Evolutionary conservation across 106 monocot genomes (phyloP), one percentile per base, ranked within the genome.

Genomic region (Cymbidium sinense): DNA sequence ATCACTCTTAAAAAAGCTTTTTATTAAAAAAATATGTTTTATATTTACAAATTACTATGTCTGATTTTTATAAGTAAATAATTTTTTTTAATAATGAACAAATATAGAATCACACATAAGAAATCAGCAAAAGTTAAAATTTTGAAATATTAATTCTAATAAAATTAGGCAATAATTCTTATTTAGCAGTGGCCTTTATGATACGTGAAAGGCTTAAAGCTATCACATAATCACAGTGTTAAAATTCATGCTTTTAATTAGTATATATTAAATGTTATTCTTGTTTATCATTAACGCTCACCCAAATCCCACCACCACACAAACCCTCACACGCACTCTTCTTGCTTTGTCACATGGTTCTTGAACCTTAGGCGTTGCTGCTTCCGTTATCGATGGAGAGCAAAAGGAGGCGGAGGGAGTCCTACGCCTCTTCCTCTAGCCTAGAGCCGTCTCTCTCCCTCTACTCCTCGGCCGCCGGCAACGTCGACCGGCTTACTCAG

Each of bases 401-500:
- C 44, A 74, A 44, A 20, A 74, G 44, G 25, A 71, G 71, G 67
- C 71, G 71, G 10, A 27, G 44, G 44, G 74, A 74, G 27, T 47
- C 28, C 80, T 7, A 73, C 54, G 23, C 61, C 74, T 80, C 74
- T 35, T 47, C 75, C 43, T 81, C 75, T 29, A 10, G 12, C 75
- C 6, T 23, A 20, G 18, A 19, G 30, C 34, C 73, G 12, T 34
- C 76, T 21, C 34, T 54, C 15, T 36, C 80, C 18, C 73, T 35
- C 41, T 28, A 34, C 43, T 28, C n/a, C 43, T 73, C 34, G 62
- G 43, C 18, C 39, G 39, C 37, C 61, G 80, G 19, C 43, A 62
- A 52, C 5, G 69, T 41, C 2, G 86, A 86, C 65, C 80, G 77
- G 0, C 73, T 86, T 50, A 80, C 86, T 21, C 76, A 79, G 9